Percentiles rank a stretch among this genome's conserved stretches.
Conservation (phyloP, 1,284 basidiomycete genomes). For the Cystobasidium sp. region DNA sequence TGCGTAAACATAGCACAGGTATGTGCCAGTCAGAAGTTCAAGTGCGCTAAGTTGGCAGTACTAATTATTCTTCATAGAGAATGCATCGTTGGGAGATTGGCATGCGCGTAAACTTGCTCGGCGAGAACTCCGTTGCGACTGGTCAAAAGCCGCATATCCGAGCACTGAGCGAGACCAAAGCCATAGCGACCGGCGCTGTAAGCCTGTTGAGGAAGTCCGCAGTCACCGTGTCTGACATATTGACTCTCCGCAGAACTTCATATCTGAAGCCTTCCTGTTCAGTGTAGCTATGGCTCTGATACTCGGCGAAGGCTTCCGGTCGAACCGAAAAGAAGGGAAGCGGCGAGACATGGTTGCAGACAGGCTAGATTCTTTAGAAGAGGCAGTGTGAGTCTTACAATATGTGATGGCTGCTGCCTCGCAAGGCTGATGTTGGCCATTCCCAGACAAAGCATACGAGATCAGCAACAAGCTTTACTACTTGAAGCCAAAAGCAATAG, state of each 20-base stretch:
- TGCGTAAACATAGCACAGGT: slow-evolving; percentile 47
- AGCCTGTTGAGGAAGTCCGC: background rate
- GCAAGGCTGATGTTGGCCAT: too few relatives aligned
- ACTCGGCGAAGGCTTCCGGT: slow-evolving; percentile 31
- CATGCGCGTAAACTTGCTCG: slow-evolving; percentile 42
- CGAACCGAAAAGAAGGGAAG: slow-evolving; percentile 72
- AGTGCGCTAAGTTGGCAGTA: too few relatives aligned
- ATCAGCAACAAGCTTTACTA: slow-evolving; percentile 22
- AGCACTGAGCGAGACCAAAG: slow-evolving; percentile 42
- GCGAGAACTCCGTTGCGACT: slow-evolving; percentile 10
- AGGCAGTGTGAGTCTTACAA: slow-evolving; percentile 26
- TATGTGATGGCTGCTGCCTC: background rate
- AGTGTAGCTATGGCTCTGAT: slow-evolving; percentile 41
- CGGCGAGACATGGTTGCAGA: slow-evolving; percentile 77
- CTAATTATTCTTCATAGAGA: background rate
- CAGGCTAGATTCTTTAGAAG: slow-evolving; percentile 62
- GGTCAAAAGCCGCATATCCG: slow-evolving; percentile 43
- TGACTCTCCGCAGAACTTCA: slow-evolving; percentile 28
- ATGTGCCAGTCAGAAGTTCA: background rate
- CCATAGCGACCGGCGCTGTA: slow-evolving; percentile 39
- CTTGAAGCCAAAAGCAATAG: slow-evolving; percentile 5
- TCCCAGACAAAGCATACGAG: slow-evolving; percentile 21
- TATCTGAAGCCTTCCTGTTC: slow-evolving; percentile 45
- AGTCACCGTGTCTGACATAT: background rate
- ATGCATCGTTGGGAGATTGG: slow-evolving; percentile 40